Percentiles rank a stretch among this genome's conserved stretches.
phyloP scores from a whole-genome alignment of 805 yeast genomes.

The Ogataea haglerorum region DNA sequence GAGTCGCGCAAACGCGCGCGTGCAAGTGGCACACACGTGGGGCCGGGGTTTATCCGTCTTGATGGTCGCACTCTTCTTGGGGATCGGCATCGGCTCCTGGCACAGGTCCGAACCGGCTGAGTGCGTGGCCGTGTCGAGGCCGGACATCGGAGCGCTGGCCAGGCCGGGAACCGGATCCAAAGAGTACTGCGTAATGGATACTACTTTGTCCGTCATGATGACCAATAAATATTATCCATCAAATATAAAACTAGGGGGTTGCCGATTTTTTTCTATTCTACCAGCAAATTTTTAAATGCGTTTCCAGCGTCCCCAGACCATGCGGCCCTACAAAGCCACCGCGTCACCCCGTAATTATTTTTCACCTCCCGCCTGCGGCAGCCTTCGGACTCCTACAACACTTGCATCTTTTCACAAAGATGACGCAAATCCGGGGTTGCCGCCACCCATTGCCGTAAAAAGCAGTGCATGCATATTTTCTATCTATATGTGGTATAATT shows the following conservation, averaged over 20 bases:
- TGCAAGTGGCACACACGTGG: conserved; percentile 83
- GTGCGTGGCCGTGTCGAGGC: conserved; percentile 5
- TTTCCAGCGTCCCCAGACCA: neutral
- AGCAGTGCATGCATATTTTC: neutral
- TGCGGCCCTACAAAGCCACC: conserved; percentile 2
- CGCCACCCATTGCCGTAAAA: neutral
- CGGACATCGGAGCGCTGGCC: neutral
- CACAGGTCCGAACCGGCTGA: conserved; percentile 10
- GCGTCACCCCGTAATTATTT: conserved; percentile 9
- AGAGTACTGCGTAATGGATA: conserved; percentile 6
- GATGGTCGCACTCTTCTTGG: conserved; percentile 77
- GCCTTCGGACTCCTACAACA: conserved; percentile 10
- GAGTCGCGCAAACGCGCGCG: conserved; percentile 91
- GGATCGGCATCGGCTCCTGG: conserved; percentile 55
- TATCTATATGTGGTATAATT: neutral
- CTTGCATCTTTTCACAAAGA: neutral
- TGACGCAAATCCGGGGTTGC: conserved; percentile 2
- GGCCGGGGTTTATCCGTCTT: conserved; percentile 95
- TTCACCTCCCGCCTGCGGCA: neutral
- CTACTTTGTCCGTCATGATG: conserved; percentile 10
- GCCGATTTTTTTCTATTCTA: conserved; percentile 11
- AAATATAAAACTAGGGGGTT: conserved; percentile 8
- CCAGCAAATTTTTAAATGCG: conserved; percentile 6
- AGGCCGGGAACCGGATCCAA: conserved; percentile 1
- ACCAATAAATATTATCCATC: neutral